Percentiles rank a stretch among this genome's conserved stretches.
Evolutionary conservation across 495 filamentous ascomycete genomes (phyloP).

Genomic region (Penicillium paxilli): DNA sequence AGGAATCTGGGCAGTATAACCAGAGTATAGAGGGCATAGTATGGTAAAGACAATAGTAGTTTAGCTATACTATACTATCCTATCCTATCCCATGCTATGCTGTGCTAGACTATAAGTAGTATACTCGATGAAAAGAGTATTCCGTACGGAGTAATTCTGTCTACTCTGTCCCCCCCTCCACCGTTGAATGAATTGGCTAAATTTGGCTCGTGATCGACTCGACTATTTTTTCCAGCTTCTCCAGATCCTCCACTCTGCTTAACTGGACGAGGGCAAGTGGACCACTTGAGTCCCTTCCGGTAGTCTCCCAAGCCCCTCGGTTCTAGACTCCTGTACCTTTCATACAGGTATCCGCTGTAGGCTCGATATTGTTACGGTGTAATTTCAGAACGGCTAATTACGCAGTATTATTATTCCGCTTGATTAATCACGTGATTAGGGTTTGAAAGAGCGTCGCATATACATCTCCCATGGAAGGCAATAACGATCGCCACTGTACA

Average conservation of each 20-base stretch:
- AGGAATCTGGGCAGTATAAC: too few relatives aligned
- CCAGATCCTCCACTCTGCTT: slow-evolving; percentile 14
- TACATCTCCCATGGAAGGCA: slow-evolving; percentile 4
- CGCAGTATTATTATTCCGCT: slow-evolving; percentile 7
- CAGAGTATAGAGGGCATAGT: too few relatives aligned
- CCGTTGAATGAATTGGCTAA: neutral
- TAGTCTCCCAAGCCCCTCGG: neutral
- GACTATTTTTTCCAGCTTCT: slow-evolving; percentile 11
- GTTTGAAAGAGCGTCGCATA: slow-evolving; percentile 3
- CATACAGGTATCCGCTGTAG: slow-evolving; percentile 1
- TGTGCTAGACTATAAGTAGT: neutral
- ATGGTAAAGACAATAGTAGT: too few relatives aligned
- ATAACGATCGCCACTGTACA: slow-evolving; percentile 1
- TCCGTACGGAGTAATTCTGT: too few relatives aligned
- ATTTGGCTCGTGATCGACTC: slow-evolving; percentile 1
- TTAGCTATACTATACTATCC: too few relatives aligned
- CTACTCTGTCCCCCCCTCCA: neutral
- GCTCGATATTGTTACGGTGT: slow-evolving; percentile 4
- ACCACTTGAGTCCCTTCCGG: too few relatives aligned
- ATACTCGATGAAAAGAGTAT: too few relatives aligned
- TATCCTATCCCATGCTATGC: too few relatives aligned
- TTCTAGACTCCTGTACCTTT: slow-evolving; percentile 2
- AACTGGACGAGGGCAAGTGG: slow-evolving; percentile 5
- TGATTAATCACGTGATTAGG: slow-evolving; percentile 4
- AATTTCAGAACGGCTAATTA: slow-evolving; percentile 3